Conservation (phyloP, 805 yeast genomes). For the Tetrapisispora taiwanensis region DNA sequence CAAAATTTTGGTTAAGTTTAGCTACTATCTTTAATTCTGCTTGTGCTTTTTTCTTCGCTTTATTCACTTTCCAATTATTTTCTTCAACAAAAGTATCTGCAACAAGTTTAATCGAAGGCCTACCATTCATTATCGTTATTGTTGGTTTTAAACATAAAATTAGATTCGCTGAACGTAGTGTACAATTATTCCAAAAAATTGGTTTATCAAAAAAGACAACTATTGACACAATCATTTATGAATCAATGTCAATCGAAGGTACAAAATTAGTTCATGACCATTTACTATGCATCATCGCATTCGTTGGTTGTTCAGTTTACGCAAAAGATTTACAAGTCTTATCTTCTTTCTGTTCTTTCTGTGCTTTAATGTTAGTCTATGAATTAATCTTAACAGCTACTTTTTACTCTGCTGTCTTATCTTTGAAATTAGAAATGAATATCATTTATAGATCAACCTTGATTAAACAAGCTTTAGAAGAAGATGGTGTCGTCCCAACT, state of each 20-base stretch:
- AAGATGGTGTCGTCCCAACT: constrained; percentile 72
- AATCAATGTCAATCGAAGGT: constrained; percentile 31
- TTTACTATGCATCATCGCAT: constrained; percentile 57
- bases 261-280: constrained; percentile 54
- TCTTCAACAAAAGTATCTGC: constrained; percentile 57
- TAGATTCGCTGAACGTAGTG: constrained; percentile 52
- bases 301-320: constrained; percentile 53
- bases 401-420: constrained; percentile 71
- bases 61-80: constrained; percentile 47
- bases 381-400: constrained; percentile 70
- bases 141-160: constrained; percentile 87
- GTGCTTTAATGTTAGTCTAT: constrained; percentile 56
- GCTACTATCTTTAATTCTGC: constrained; percentile 70
- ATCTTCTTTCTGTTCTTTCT: constrained; percentile 67
- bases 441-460: constrained; percentile 73
- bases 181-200: constrained; percentile 29
- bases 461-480: constrained; percentile 73
- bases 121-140: constrained; percentile 86
- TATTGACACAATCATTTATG: constrained; percentile 24
- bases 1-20: constrained; percentile 79
- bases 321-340: constrained; percentile 63
- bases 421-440: constrained; percentile 81
- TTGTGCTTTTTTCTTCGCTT: constrained; percentile 75
- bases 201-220: constrained; percentile 27
- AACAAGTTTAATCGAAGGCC: constrained; percentile 73